Evolutionary conservation across 176 grass and related monocot genomes (phyloP).

Genomic region (Ampelocalamus luodianensis): DNA sequence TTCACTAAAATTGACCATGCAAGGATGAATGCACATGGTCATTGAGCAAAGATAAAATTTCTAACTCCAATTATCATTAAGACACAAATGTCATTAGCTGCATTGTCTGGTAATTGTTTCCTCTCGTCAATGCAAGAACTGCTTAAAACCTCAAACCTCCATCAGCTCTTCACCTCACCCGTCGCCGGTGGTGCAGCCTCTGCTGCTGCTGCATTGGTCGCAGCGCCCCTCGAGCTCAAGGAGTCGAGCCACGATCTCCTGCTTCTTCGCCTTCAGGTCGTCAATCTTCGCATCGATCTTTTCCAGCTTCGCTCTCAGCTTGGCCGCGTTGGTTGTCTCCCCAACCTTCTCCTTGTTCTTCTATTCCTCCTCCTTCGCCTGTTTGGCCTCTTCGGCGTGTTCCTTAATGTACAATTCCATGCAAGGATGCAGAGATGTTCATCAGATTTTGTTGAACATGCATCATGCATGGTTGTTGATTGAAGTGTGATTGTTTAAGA

Average conservation of each 20-base stretch:
- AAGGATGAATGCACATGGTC: background rate
- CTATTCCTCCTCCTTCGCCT: constrained; percentile 38
- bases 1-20: background rate
- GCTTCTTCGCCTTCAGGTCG: constrained; percentile 57
- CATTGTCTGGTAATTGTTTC: background rate
- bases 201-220: background rate
- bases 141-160: background rate
- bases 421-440: background rate
- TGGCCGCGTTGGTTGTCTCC: constrained; percentile 35
- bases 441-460: background rate
- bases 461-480: background rate
- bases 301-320: constrained; percentile 53
- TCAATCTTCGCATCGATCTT: constrained; percentile 63
- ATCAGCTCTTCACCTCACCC: constrained; percentile 1
- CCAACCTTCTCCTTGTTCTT: constrained; percentile 51
- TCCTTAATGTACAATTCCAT: constrained; percentile 20
- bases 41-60: background rate
- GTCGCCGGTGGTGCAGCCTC: constrained; percentile 8
- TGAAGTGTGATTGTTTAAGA: background rate
- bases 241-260: constrained; percentile 50
- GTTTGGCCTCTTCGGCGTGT: constrained; percentile 23
- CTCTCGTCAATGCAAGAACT: background rate
- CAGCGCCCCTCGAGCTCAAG: constrained; percentile 35
- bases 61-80: background rate
- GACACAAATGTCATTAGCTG: background rate